Base-by-base conservation (phyloP, 1,284 basidiomycete species). In the Leccinum holopus region DNA sequence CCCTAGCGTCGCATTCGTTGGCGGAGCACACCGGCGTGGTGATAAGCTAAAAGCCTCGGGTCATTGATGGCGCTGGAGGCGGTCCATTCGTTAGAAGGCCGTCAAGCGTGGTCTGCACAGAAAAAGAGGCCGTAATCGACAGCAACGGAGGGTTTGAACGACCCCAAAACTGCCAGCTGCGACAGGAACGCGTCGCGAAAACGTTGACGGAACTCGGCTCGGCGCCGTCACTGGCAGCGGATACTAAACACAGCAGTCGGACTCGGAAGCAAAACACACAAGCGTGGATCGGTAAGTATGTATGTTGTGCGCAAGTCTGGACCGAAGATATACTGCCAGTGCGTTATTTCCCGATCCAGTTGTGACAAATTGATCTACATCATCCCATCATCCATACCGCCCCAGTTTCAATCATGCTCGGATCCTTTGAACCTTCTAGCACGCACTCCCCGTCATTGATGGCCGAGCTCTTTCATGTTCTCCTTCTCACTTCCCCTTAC, bases 141-240 rank as follows among this genome's bases (percentile, higher is more conserved):
- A 35, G 52, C 49, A 61, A 58, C 53, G 63, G 56, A 35, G 53
- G 16, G 6, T 58, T 60, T 55, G 44, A 35, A 39, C 35, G 61
- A 70, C 72, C 72, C 72, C 64, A 76, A 76, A 73, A 66, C 74
- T 76, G 72, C 75, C 72, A 76, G n/a, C 21, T 55, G 51, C 55
- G 37, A 66, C 68, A 71, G 65, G 60, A 63, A 66, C 67, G 59
- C 72, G 65, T 63, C 61, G 57, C 62, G 67, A 68, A 67, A 51
- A 57, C 61, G 64, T 53, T 56, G 60, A 44, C 52, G 51, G 55
- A 12, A 28, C 16, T 49, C 39, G 57, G 37, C 12, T 57, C 52
- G 30, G 61, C 61, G 12, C 47, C 60, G 68, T 68, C 58, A 21
- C 21, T 21, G 21, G 21, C 21, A 63, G 51, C 60, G 67, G 58